Evolutionary conservation across 345 rosid genomes (phyloP).

Genomic region (Boechera divaricarpa): DNA sequence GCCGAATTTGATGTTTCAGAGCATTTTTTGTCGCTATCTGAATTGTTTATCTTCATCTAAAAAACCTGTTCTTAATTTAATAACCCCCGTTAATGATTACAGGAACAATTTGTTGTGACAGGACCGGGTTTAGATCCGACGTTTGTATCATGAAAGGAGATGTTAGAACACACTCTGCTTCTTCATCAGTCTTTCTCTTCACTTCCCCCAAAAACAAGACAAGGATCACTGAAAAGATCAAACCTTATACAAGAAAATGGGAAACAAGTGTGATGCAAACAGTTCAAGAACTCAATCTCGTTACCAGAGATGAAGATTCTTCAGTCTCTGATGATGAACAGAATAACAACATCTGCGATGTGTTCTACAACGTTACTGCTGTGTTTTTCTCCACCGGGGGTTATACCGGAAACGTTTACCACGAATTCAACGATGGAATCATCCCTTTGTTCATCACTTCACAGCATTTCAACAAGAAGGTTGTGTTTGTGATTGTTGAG

Average conservation of each 20-base stretch:
- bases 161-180: slow-evolving; percentile 61
- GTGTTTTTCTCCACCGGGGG: slow-evolving; percentile 85
- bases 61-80: not conserved
- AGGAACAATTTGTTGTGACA: slow-evolving; percentile 67
- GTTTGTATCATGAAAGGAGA: slow-evolving; percentile 81
- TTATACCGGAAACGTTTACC: slow-evolving; percentile 77
- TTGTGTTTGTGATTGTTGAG: slow-evolving; percentile 76
- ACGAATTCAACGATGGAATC: slow-evolving; percentile 85
- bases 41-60: slow-evolving; percentile 16
- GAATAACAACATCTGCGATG: slow-evolving; percentile 50
- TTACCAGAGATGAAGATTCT: slow-evolving; percentile 40
- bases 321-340: slow-evolving; percentile 11
- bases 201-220: slow-evolving; percentile 24
- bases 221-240: slow-evolving; percentile 52
- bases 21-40: not conserved
- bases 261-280: slow-evolving; percentile 70
- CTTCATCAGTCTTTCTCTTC: slow-evolving; percentile 66
- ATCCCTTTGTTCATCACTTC: slow-evolving; percentile 80
- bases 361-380: slow-evolving; percentile 61
- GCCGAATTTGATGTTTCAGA: not conserved
- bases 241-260: slow-evolving; percentile 88
- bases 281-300: slow-evolving; percentile 62
- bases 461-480: slow-evolving; percentile 69
- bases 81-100: not conserved
- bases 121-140: slow-evolving; percentile 66